Conservation (phyloP, 2,329 filamentous ascomycete genomes). For the Metarhizium humberi region DNA sequence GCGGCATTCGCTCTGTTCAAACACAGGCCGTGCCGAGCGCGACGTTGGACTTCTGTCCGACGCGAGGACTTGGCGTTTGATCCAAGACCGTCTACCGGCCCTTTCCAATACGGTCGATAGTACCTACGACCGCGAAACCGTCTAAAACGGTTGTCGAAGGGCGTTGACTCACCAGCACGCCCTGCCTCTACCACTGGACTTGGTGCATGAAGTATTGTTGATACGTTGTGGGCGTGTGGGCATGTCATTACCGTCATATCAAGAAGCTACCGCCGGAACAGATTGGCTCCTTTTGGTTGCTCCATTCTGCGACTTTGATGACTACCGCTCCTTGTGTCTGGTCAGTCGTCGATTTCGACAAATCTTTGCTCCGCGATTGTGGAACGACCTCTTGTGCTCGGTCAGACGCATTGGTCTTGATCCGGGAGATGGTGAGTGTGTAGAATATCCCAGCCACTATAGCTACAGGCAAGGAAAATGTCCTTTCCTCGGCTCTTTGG, state of each 20-base stretch:
- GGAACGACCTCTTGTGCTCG: slow-evolving; percentile 38
- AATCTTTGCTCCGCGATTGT: slow-evolving; percentile 42
- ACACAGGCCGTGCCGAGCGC: background rate
- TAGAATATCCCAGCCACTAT: too few species aligned
- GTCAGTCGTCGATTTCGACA: slow-evolving; percentile 37
- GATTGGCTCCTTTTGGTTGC: slow-evolving; percentile 43
- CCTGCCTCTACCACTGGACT: background rate
- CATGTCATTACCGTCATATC: slow-evolving; percentile 42
- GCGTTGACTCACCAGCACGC: background rate
- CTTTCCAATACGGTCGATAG: background rate
- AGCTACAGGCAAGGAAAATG: background rate
- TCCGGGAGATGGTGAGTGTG: slow-evolving; percentile 33
- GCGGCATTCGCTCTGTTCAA: background rate
- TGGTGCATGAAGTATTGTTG: background rate
- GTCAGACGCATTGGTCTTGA: slow-evolving; percentile 30
- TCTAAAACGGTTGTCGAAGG: background rate
- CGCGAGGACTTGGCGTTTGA: background rate
- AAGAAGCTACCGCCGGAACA: slow-evolving; percentile 33
- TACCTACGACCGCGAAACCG: background rate
- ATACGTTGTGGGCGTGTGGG: background rate
- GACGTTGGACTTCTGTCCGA: background rate
- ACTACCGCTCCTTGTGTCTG: slow-evolving; percentile 37
- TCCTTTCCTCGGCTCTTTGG: background rate
- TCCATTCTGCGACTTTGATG: slow-evolving; percentile 29
- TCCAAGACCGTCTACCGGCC: background rate